Evolutionary conservation across 768 basidiomycete species (phyloP).

Genomic region (Hygrophorus russula): DNA sequence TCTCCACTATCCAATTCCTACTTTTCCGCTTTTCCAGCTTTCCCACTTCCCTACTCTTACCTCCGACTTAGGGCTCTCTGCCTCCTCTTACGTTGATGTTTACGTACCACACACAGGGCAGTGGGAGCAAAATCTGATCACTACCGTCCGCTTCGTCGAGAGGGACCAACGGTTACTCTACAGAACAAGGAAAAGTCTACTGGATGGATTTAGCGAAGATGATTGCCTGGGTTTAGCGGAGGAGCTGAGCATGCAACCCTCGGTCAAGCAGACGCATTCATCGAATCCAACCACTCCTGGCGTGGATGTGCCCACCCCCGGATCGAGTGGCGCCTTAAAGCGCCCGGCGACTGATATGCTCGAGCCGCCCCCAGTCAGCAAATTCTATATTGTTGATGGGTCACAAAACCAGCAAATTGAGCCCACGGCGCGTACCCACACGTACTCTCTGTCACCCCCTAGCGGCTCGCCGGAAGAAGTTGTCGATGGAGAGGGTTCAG

Average conservation of each 20-base stretch:
- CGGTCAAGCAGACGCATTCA: neutral
- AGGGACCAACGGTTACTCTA: conserved; percentile 54
- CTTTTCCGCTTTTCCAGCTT: conserved; percentile 57
- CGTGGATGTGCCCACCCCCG: neutral
- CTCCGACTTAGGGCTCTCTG: conserved; percentile 39
- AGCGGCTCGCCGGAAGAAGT: conserved; percentile 1
- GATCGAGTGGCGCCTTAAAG: conserved; percentile 9
- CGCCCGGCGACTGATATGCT: conserved; percentile 15
- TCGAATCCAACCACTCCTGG: neutral
- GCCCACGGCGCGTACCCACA: conserved; percentile 13
- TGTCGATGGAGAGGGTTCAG: too few relatives aligned
- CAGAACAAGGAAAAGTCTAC: conserved; percentile 44
- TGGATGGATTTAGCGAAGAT: conserved; percentile 44
- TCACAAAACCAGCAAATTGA: conserved; percentile 2
- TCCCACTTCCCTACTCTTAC: conserved; percentile 40
- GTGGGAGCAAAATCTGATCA: conserved; percentile 60
- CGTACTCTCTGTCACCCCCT: conserved; percentile 5
- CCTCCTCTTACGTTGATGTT: conserved; percentile 47
- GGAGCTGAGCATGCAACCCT: conserved; percentile 34
- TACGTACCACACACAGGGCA: conserved; percentile 41
- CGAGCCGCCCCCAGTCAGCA: conserved; percentile 8
- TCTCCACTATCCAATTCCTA: conserved; percentile 43
- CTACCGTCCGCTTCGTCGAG: conserved; percentile 46
- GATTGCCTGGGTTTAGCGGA: conserved; percentile 47
- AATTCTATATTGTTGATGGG: conserved; percentile 15